Conservation (phyloP, 768 basidiomycete genomes). For the Tulasnella sp. region DNA sequence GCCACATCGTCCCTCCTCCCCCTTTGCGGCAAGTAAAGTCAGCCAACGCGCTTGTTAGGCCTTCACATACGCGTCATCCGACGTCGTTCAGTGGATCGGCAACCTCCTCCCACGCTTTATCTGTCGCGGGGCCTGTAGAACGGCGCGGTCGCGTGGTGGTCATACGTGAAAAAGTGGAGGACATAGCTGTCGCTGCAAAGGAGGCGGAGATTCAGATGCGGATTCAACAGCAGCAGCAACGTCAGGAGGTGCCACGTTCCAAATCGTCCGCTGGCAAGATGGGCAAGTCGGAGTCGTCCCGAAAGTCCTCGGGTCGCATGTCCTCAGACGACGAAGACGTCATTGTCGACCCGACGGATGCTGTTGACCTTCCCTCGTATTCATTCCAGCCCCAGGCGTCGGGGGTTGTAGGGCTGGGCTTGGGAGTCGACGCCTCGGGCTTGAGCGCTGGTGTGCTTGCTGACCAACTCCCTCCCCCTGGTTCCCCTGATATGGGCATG, state of each 20-base stretch:
- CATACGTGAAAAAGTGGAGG: conserved; percentile 67
- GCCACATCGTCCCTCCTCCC: conserved; percentile 30
- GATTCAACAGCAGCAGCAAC: conserved; percentile 38
- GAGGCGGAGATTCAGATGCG: conserved; percentile 66
- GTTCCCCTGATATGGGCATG: background rate
- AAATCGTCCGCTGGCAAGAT: background rate
- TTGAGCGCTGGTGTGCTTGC: conserved; percentile 15
- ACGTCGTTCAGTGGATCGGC: conserved; percentile 8
- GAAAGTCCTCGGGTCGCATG: background rate
- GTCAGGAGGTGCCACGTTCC: conserved; percentile 23
- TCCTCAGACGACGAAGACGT: conserved; percentile 27
- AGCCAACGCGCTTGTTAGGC: conserved; percentile 29
- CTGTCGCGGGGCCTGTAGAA: conserved; percentile 23
- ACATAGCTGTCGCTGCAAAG: conserved; percentile 55
- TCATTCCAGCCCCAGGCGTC: conserved; percentile 19
- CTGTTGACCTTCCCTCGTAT: conserved; percentile 57
- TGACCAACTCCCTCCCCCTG: conserved; percentile 16
- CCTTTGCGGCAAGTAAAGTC: conserved; percentile 36
- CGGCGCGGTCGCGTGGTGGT: conserved; percentile 58
- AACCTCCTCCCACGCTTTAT: conserved; percentile 1
- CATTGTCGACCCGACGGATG: conserved; percentile 67
- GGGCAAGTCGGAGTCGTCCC: background rate
- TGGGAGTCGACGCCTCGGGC: conserved; percentile 11
- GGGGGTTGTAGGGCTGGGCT: conserved; percentile 2
- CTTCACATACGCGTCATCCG: conserved; percentile 27